Evolutionary conservation across 1,284 basidiomycete genomes (phyloP), one percentile per base, ranked within the genome.

Genomic region (Pseudozyma hubeiensis): DNA sequence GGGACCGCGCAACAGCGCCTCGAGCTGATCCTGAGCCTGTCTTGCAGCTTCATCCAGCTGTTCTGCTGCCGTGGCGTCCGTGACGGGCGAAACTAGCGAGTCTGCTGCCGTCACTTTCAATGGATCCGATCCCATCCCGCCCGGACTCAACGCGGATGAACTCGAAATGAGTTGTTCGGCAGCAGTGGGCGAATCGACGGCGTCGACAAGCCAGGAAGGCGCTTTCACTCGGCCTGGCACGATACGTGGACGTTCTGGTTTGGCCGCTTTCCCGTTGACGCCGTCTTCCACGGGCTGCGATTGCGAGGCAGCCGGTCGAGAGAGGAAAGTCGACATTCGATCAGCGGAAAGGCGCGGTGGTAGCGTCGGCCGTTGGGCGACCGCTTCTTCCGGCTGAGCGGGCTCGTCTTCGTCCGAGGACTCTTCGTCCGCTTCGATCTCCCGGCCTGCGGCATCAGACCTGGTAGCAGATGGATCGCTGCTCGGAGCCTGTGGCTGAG

Each of bases 181-280:
- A 4, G 58, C 58, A 5, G 61, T 64, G 10, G 64, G 62, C 31
- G 63, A 70, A n/a, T 64, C 54, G 9, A 68, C 71, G 3, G 60
- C 64, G 19, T 63, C 72, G 10, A 70, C 64, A 1, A 75, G 64
- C 72, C 72, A 75, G 0, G 67, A 70, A 0, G 72, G 72, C 2
- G 66, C 56, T 39, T 70, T 63, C 44, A 71, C 49, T 4, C 56
- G 53, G 4, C 72, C 72, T 0, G 70, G 64, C 7, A 47, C 51
- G 5, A 64, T 49, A n/a, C 64, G 57, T 9, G 61, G 57, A 16
- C 60, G 44, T 19, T 67, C 64, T 3, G 57, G 53, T 19, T 50
- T 56, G 49, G 11, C 35, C 14, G 39, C 2, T 13, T 43, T 48
- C 1, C 49, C 45, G 24, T 60, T 49, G 9, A 29, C 48, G 3